Conservation (phyloP, 768 basidiomycete species). For the Mycena venus region DNA sequence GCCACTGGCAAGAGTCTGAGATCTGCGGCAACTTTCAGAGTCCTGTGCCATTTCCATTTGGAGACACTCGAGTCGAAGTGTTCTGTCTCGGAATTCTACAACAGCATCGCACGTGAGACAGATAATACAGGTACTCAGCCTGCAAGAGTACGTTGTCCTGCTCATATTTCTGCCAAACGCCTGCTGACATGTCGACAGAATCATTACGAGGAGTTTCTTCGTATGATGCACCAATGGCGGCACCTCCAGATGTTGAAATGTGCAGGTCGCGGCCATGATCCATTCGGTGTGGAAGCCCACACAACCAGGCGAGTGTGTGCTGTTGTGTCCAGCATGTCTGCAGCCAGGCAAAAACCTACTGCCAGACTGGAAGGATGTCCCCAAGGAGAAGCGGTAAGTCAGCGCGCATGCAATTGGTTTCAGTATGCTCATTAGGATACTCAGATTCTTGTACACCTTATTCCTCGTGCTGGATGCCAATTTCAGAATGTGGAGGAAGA, state of each 20-base stretch:
- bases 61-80: not conserved
- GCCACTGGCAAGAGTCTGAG: slow-evolving; percentile 9
- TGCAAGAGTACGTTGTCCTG: not conserved
- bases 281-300: not conserved
- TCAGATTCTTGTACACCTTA: slow-evolving; percentile 29
- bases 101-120: not conserved
- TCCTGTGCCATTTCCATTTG: not conserved
- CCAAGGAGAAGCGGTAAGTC: slow-evolving; percentile 21
- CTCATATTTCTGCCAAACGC: no score
- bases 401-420: no score
- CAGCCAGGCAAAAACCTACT: no score
- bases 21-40: not conserved
- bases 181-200: slow-evolving; percentile 3
- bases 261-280: slow-evolving; percentile 21
- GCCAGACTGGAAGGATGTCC: slow-evolving; percentile 12
- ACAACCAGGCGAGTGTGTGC: no score
- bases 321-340: no score
- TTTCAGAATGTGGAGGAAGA: slow-evolving; percentile 36
- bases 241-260: slow-evolving; percentile 38
- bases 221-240: no score
- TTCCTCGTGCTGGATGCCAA: slow-evolving; percentile 40
- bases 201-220: no score
- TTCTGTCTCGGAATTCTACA: not conserved
- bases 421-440: no score
- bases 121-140: not conserved